Base-by-base conservation (phyloP, 2,329 filamentous ascomycete species). In the Lachnellula subtilissima region DNA sequence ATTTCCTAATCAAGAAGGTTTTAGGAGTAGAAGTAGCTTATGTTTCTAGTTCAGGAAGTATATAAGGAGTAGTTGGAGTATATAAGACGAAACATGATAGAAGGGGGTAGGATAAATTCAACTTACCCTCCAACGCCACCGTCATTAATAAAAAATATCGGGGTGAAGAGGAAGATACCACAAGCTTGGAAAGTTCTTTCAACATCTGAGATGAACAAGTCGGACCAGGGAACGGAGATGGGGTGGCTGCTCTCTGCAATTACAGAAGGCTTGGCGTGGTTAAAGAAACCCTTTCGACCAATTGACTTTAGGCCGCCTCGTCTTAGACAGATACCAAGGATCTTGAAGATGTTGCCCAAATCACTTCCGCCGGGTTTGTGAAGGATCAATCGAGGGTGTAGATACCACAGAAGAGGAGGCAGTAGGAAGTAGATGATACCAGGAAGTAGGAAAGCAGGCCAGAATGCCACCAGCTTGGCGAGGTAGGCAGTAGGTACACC, bases 121-220 rank as follows among this genome's bases (percentile, higher is more conserved):
- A n/a, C n/a, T n/a, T n/a, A n/a, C 19, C 19, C 71, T 12, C 80
- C 80, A 28, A 83, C 74, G 61, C 80, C 80, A 9, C 60, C 61
- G 45, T 69, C 65, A 51, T 69, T 68, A 40, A 67, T 61, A 19
- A 50, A 48, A 42, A 76, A 78, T n/a, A 80, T 71, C 9, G 76
- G 76, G 55, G 74, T 75, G 71, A 77, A 79, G 32, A 75, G 64
- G 71, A 88, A 92, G 48, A 90, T 87, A 61, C 81, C 78, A 73
- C 85, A 88, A 54, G 86, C 86, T 65, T 81, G 77, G 57, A 88
- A 75, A 58, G 87, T 87, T 71, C 88, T 86, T 53, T 79, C 79
- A 51, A 91, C 84, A 67, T 91, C 87, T 65, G 90, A 87, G 28
- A 93, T 88, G 85, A 88, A 93, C 48, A 81, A 82, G 61, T 93